Conservation (phyloP, 2,329 filamentous ascomycete genomes). For the Moelleriella libera region DNA sequence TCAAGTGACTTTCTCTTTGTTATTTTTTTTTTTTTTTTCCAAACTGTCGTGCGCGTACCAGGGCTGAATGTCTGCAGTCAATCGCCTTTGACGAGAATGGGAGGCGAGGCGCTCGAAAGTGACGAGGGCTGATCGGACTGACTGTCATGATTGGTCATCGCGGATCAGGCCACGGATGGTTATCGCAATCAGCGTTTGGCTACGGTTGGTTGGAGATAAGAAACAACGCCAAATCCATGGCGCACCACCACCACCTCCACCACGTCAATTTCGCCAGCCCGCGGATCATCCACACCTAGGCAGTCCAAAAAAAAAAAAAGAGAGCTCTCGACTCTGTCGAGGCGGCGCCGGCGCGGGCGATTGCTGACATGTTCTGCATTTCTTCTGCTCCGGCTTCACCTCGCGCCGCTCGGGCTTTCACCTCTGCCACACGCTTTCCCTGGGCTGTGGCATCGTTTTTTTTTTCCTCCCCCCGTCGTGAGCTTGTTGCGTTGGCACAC, state of each 20-base stretch:
- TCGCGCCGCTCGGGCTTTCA: not conserved
- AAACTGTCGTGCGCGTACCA: no score
- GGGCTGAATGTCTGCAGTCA: no score
- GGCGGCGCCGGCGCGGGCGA: no score
- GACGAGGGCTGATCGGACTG: not conserved
- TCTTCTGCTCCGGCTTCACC: not conserved
- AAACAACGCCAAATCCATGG: not conserved
- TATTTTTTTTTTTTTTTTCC: no score
- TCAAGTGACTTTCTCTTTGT: no score
- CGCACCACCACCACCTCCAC: not conserved
- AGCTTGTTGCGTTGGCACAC: not conserved
- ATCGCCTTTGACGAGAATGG: no score
- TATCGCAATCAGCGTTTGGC: not conserved
- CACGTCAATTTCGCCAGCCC: not conserved
- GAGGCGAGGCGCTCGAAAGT: not conserved
- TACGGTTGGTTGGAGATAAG: not conserved
- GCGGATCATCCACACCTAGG: not conserved
- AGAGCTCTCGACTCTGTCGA: no score
- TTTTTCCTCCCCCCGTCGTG: not conserved
- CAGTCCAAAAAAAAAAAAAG: no score
- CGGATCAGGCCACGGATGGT: not conserved
- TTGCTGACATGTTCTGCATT: not conserved
- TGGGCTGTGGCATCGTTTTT: not conserved
- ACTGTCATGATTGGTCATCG: not conserved
- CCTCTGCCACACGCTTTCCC: not conserved